Evolutionary conservation across 305 asterid species (phyloP), one percentile per base, ranked within the genome.

Genomic region (Fraxinus latifolia): DNA sequence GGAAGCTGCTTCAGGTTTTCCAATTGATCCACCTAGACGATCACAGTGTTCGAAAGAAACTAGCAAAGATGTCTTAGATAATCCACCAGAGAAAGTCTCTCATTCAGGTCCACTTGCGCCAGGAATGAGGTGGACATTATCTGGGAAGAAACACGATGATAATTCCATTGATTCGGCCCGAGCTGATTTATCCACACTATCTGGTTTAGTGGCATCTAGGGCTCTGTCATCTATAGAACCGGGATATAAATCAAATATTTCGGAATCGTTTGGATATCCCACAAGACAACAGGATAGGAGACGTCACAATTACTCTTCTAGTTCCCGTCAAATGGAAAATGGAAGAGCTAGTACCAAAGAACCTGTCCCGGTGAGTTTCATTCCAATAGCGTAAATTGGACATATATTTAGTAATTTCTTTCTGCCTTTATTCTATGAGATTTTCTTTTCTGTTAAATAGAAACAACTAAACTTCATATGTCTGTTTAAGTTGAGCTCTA

Each of bases 51-150:
- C 44, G 27, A 82, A 77, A 76, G 96, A 88, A 79, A 75, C 70
- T 29, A 82, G 80, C 73, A 87, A 86, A 83, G 88, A 85, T 86
- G 68, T 80, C 31, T 81, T 67, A 33, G 91, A 82, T 53, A 80
- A 82, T 75, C 89, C 76, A 72, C 81, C 87, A 3, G 82, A 84
- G 77, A 87, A 89, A 83, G 74, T 83, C 72, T 89, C 91, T 76
- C 84, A 91, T 76, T 93, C 98, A 1, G 98, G 97, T 31, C 98
- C 93, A 76, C 88, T 94, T 78, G 92, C 87, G 58, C 91, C 93
- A 5, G 88, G 90, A 34, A 53, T 84, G 78, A 91, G 86, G 33
- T 89, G 93, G 93, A 82, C 81, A 37, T 81, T 76, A 15, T 83
- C 90, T 8, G 87, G 85, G 34, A 89, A 87, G 90, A 88, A 86